Base-by-base conservation (phyloP, 2,329 filamentous ascomycete genomes). In the Cercospora brassicicola region DNA sequence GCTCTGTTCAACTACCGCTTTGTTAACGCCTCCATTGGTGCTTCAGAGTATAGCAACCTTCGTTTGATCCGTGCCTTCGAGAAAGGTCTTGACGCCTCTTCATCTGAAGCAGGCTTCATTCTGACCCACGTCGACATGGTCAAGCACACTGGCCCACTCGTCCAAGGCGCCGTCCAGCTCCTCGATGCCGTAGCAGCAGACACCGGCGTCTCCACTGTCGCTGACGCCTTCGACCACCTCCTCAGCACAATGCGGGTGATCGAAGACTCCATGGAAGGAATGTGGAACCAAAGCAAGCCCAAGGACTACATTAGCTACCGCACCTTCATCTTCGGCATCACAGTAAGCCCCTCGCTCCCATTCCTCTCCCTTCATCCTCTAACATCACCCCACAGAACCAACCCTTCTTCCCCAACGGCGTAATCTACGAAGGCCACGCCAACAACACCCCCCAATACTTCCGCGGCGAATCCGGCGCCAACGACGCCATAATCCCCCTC, bases 251-350 rank as follows among this genome's bases (percentile, higher is more conserved):
- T 78, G 76, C 67, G 69, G 4, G 70, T 71, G 31, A 75, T 78
- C 23, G 76, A 78, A 67, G 73, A 71, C 48, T 75, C 73, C 28
- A 78, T 78, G 77, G 76, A 78, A 60, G 73, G 84, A 55, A 98
- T 98, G 94, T 97, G 94, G 94, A 86, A 86, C 68, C 92, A 93
- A 79, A 95, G 91, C 65, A 91, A 91, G 74, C 94, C 94, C 2
- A 85, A 86, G 18, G 88, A 93, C 73, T 97, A 97, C 82, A 92
- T 91, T 67, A 90, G 88, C 73, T 97, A 97, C 87, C 91, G 94
- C 48, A 96, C 94, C 10, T 97, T 97, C 84, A 97, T 97, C 82
- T 97, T 97, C 77, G 94, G 94, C 74, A 97, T 97, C 80, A 96
- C 93, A 10, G 62, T 64, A 45, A 59, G 62, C 28, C n/a, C n/a